These are phyloP conservation scores for Diddensiella santjacobensis DNA, from an alignment of 805 yeast genomes.

Conservation along the genomic window DNA sequence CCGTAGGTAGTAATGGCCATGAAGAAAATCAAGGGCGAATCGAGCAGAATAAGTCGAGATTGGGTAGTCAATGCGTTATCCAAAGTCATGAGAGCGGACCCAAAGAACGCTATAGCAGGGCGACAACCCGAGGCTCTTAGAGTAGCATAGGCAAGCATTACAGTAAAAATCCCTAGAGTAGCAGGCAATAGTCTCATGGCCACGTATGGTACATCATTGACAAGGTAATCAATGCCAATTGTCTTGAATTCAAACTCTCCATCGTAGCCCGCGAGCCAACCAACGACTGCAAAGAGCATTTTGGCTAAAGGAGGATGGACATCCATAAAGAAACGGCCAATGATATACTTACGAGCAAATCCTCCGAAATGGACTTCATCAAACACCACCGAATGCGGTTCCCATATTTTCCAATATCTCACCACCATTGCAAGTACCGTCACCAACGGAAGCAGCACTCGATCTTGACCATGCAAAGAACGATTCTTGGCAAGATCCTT, in stretches of 20 bases:
- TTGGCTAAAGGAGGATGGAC: slow-evolving; percentile 72
- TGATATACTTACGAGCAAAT: slow-evolving; percentile 78
- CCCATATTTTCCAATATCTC: slow-evolving; percentile 56
- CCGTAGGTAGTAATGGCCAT: slow-evolving; percentile 47
- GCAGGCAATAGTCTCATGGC: slow-evolving; percentile 58
- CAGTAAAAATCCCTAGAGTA: slow-evolving; percentile 49
- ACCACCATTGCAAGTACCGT: slow-evolving; percentile 51
- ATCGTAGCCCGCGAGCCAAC: slow-evolving; percentile 50
- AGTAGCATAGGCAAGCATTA: slow-evolving; percentile 51
- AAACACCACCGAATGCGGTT: slow-evolving; percentile 81
- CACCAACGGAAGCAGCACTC: slow-evolving; percentile 34
- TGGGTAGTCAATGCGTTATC: slow-evolving; percentile 67
- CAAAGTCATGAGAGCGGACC: slow-evolving; percentile 48
- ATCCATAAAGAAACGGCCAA: slow-evolving; percentile 62
- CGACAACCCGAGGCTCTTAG: slow-evolving; percentile 56
- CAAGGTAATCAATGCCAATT: slow-evolving; percentile 45
- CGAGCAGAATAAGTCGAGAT: slow-evolving; percentile 50
- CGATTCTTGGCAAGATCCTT: slow-evolving; percentile 25
- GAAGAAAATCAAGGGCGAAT: slow-evolving; percentile 42
- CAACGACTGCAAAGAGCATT: slow-evolving; percentile 53
- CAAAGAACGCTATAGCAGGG: slow-evolving; percentile 46
- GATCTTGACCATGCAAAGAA: slow-evolving; percentile 19
- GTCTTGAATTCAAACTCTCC: slow-evolving; percentile 41
- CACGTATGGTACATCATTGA: slow-evolving; percentile 45
- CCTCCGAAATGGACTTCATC: slow-evolving; percentile 97